These are phyloP conservation scores for Beauveria sp. DNA, from an alignment of 2,329 filamentous ascomycete species.

Conservation along the genomic window DNA sequence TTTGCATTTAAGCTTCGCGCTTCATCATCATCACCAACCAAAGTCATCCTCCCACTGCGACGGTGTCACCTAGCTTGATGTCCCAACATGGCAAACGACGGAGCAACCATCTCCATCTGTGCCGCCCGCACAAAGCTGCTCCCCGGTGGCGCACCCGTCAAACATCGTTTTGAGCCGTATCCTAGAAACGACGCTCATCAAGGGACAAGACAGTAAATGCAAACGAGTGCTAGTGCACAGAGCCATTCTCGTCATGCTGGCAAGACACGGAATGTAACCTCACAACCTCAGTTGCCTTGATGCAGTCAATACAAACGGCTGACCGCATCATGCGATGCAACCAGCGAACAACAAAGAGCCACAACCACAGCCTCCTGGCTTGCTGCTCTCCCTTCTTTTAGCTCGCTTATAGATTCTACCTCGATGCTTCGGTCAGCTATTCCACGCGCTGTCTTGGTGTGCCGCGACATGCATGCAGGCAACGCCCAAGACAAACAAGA, in stretches of 20 bases:
- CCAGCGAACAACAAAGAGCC: neutral
- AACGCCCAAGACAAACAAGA: neutral
- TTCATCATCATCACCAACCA: neutral
- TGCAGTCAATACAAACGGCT: conserved; percentile 1
- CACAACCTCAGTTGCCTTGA: neutral
- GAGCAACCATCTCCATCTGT: neutral
- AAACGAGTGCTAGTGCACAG: neutral
- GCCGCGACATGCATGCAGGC: neutral
- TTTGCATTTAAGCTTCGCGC: neutral
- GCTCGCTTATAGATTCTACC: neutral
- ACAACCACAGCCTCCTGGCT: neutral
- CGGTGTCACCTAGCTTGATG: neutral
- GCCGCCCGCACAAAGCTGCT: neutral
- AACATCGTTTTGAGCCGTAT: neutral
- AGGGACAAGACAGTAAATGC: neutral
- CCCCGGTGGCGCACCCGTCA: neutral
- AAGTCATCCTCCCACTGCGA: neutral
- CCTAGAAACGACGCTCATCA: neutral
- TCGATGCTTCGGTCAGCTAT: neutral
- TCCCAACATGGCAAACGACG: neutral
- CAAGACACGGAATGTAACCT: too few species aligned
- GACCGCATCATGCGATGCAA: neutral
- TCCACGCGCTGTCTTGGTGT: neutral
- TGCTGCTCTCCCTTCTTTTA: neutral
- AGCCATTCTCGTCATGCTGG: neutral